These are phyloP conservation scores for Talaromyces borbonicus DNA, from an alignment of 495 filamentous ascomycete species.

Conservation along the genomic window DNA sequence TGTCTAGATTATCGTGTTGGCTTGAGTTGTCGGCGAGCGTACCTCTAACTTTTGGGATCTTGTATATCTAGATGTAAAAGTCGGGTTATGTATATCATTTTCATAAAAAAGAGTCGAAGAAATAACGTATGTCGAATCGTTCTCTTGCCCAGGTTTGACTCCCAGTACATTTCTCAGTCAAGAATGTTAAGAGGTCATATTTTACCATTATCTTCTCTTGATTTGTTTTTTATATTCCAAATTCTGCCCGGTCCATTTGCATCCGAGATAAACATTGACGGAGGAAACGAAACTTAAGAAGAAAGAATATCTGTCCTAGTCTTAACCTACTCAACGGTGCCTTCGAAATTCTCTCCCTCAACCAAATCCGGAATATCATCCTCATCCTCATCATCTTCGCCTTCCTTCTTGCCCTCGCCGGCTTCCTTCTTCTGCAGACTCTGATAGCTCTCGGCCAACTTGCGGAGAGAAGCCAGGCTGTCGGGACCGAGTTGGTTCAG, in stretches of 20 bases:
- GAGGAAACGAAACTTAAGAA: background rate
- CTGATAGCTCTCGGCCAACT: slow-evolving; percentile 99
- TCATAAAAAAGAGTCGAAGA: background rate
- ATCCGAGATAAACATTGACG: background rate
- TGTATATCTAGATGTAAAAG: background rate
- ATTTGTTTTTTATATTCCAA: too few relatives aligned
- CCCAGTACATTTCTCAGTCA: too few relatives aligned
- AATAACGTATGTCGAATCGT: background rate
- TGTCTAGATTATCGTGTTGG: too few relatives aligned
- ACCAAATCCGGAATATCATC: slow-evolving; percentile 94
- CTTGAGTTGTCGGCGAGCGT: too few relatives aligned
- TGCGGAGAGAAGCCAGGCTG: slow-evolving; percentile 93
- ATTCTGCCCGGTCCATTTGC: too few relatives aligned
- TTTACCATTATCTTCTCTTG: too few relatives aligned
- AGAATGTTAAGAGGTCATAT: too few relatives aligned
- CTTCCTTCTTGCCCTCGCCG: slow-evolving; percentile 59
- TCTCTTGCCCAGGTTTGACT: too few relatives aligned
- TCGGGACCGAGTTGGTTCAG: slow-evolving; percentile 98
- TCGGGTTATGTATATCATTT: slow-evolving; percentile 3
- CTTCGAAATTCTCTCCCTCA: slow-evolving; percentile 93
- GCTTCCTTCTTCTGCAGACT: slow-evolving; percentile 93
- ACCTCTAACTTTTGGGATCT: too few relatives aligned
- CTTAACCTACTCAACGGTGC: slow-evolving; percentile 71
- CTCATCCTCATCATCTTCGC: slow-evolving; percentile 67
- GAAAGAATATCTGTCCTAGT: background rate